These are phyloP conservation scores for Polytrichum formosum DNA, from an alignment of 225 moss, liverwort and hornwort species.

Conservation along the genomic window DNA sequence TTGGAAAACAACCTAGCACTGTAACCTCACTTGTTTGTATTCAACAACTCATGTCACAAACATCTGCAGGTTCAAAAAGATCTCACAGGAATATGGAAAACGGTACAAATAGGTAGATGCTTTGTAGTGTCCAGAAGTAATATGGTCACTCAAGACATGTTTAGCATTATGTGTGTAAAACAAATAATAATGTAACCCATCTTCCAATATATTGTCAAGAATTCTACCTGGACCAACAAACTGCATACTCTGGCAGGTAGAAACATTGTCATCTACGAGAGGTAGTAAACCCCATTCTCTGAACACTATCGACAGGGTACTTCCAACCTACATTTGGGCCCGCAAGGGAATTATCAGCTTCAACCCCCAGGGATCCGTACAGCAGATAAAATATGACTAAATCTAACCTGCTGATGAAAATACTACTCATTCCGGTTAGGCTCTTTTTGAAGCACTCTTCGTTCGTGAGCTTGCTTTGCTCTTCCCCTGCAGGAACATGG, in stretches of 20 bases:
- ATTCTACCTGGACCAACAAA: conserved; percentile 3
- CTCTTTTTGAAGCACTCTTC: not conserved
- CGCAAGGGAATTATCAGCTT: conserved; percentile 22
- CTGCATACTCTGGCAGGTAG: not conserved
- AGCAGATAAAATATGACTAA: conserved; percentile 5
- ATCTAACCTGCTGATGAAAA: not conserved
- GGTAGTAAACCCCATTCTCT: conserved; percentile 13
- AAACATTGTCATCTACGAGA: conserved; percentile 6
- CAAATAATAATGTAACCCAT: conserved; percentile 21
- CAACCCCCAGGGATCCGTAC: conserved; percentile 20
- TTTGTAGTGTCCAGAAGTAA: no score
- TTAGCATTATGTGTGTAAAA: not conserved
- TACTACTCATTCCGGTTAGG: not conserved
- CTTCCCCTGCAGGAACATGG: not conserved
- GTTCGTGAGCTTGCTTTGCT: not conserved
- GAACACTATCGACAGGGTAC: conserved; percentile 10
- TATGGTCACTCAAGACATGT: no score
- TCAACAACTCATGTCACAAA: no score
- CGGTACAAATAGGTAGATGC: no score
- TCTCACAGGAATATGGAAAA: no score
- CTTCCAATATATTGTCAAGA: conserved; percentile 6
- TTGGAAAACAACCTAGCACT: no score
- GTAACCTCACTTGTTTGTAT: no score
- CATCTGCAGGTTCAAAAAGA: no score
- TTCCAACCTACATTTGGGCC: conserved; percentile 23